phyloP scores from a whole-genome alignment of 1,284 basidiomycete genomes.

The Ceratobasidium theobromae region DNA sequence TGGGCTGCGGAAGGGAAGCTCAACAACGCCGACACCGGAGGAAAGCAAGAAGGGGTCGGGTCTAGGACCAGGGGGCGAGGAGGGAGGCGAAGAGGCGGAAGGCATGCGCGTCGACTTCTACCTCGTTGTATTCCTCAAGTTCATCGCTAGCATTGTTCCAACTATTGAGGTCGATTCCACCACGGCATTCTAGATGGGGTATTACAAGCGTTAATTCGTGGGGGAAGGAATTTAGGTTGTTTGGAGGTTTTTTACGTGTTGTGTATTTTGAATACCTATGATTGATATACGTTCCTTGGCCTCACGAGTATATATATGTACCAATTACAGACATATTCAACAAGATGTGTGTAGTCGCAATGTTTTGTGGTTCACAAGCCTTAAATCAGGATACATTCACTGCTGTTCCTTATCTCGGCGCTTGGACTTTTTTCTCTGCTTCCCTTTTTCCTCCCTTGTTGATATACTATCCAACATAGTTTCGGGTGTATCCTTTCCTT shows the following conservation, averaged over 20 bases:
- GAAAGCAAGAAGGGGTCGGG: constrained; percentile 36
- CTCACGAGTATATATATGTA: constrained; percentile 27
- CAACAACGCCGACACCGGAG: constrained; percentile 37
- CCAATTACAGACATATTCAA: constrained; percentile 31
- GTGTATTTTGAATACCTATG: constrained; percentile 32
- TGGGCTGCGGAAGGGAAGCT: constrained; percentile 58
- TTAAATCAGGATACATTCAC: neutral
- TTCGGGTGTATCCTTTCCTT: too few relatives aligned
- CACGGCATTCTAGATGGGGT: constrained; percentile 62
- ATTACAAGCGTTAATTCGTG: constrained; percentile 8
- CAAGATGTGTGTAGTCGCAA: neutral
- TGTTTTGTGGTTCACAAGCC: neutral
- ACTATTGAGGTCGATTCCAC: constrained; percentile 95
- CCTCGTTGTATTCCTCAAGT: constrained; percentile 95
- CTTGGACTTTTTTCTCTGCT: constrained; percentile 33
- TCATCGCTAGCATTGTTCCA: constrained; percentile 91
- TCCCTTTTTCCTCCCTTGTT: neutral
- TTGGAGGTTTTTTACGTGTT: constrained; percentile 27
- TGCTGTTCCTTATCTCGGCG: constrained; percentile 5
- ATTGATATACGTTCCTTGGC: constrained; percentile 14
- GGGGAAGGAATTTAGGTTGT: constrained; percentile 13
- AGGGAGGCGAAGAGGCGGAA: constrained; percentile 71
- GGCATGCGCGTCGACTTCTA: constrained; percentile 95
- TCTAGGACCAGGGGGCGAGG: constrained; percentile 38
- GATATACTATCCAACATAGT: neutral